Conservation (phyloP, 345 rosid species). For the Pseudoturritis turrita region DNA sequence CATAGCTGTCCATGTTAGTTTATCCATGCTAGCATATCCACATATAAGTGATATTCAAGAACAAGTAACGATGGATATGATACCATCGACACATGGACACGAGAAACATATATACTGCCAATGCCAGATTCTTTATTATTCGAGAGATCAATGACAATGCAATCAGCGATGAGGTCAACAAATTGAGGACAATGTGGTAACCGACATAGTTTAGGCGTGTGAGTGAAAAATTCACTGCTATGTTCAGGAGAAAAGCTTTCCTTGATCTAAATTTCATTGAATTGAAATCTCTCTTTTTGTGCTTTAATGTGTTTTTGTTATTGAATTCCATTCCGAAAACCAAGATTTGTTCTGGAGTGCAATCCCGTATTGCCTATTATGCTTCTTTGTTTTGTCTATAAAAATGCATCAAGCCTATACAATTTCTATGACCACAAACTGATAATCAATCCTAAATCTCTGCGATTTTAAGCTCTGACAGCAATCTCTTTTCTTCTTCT, state of each 20-base stretch:
- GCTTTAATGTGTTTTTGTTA: conserved; percentile 12
- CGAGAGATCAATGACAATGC: too few species aligned
- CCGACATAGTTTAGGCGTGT: conserved; percentile 35
- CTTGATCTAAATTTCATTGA: conserved; percentile 19
- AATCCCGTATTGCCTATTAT: conserved; percentile 17
- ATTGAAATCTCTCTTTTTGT: conserved; percentile 24
- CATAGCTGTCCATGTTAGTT: too few species aligned
- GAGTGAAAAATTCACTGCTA: conserved; percentile 30
- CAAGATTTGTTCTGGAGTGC: conserved; percentile 23
- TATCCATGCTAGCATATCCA: too few species aligned
- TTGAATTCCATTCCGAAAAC: not conserved
- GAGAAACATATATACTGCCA: too few species aligned
- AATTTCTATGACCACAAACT: not conserved
- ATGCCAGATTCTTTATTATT: too few species aligned
- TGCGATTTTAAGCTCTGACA: not conserved
- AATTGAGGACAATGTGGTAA: too few species aligned
- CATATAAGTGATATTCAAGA: too few species aligned
- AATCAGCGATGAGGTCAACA: too few species aligned
- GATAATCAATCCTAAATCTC: not conserved
- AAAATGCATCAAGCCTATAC: conserved; percentile 19
- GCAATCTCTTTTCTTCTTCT: conserved; percentile 5
- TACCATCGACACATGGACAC: too few species aligned
- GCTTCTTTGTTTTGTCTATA: conserved; percentile 21
- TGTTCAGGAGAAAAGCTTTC: conserved; percentile 34
- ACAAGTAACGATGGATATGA: too few species aligned